These are phyloP conservation scores for Plasmodium knowlesi DNA, from an alignment of 169 alveolate genomes.

Conservation along the genomic window DNA sequence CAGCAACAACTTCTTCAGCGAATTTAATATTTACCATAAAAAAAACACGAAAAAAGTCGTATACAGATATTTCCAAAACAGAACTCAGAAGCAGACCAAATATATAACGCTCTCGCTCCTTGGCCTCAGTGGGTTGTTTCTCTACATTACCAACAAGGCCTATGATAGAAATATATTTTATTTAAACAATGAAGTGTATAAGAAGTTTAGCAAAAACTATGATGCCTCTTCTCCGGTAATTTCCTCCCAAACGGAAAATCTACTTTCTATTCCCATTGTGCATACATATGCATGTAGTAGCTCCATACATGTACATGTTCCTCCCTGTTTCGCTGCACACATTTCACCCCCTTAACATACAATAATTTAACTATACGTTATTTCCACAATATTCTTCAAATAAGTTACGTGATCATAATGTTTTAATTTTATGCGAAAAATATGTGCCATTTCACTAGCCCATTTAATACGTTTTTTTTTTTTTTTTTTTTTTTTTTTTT, in stretches of 20 bases:
- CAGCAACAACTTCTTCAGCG: slow-evolving; percentile 70
- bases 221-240: slow-evolving; percentile 75
- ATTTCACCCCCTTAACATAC: neutral
- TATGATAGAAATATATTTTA: slow-evolving; percentile 73
- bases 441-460: neutral
- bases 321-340: neutral
- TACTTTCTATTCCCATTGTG: neutral
- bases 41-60: slow-evolving; percentile 72
- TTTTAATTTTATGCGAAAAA: neutral
- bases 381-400: neutral
- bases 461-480: neutral
- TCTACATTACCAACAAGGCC: slow-evolving; percentile 65
- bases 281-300: neutral
- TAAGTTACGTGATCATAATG: neutral
- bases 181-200: slow-evolving; percentile 71
- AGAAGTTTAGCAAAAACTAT: slow-evolving; percentile 42
- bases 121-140: slow-evolving; percentile 53
- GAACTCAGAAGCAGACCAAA: slow-evolving; percentile 74
- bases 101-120: slow-evolving; percentile 64
- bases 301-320: neutral
- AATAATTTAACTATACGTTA: neutral
- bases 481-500: neutral
- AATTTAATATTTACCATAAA: slow-evolving; percentile 70
- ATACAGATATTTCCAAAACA: slow-evolving; percentile 73
- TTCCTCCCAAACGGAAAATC: neutral